Base-by-base conservation (phyloP, 257 asterid genomes). In the Galeopsis tetrahit region DNA sequence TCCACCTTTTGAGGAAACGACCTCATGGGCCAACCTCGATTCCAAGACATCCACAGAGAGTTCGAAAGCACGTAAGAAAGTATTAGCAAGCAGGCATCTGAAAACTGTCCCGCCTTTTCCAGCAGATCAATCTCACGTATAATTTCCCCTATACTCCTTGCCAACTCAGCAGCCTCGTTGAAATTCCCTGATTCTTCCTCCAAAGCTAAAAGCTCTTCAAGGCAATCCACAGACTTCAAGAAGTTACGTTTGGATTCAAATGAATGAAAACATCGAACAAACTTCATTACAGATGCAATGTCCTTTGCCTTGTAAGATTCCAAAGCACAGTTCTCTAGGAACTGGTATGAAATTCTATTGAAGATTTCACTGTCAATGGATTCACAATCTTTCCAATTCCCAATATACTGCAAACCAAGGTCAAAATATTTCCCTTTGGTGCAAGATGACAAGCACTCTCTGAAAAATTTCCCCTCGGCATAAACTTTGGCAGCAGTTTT, bases 151-250 rank as follows among this genome's bases (percentile, higher is more conserved):
- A 55, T 66, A 52, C 46, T 49, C 70, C 76, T 74, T 0, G 90
- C 91, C 46, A 84, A 76, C 48, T 81, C 83, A 4, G 83, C 88
- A 71, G 93, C 96, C 78, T 85, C 93, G 14, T 10, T 7, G 68
- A 84, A 87, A 72, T 89, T 82, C 28, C 84, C 83, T 0, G 68
- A 78, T 73, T 87, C 91, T 70, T 84, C 85, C 77, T 87, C 91
- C 75, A 89, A 46, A 55, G 59, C 17, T 48, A 84, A 21, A 57
- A 87, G 84, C 77, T 84, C 91, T n/a, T 78, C 81, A 33, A 85
- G 69, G 65, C 86, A 84, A 17, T 77, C 80, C 49, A 58, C 9
- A 0, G 82, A 68, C 71, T 70, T 87, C 77, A 87, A 77, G 68
- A 89, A 81, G 66, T 21, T 75, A 10, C 91, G 86, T 73, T 72